Evolutionary conservation across 257 asterid genomes (phyloP).

Genomic region (Solanum habrochaites): DNA sequence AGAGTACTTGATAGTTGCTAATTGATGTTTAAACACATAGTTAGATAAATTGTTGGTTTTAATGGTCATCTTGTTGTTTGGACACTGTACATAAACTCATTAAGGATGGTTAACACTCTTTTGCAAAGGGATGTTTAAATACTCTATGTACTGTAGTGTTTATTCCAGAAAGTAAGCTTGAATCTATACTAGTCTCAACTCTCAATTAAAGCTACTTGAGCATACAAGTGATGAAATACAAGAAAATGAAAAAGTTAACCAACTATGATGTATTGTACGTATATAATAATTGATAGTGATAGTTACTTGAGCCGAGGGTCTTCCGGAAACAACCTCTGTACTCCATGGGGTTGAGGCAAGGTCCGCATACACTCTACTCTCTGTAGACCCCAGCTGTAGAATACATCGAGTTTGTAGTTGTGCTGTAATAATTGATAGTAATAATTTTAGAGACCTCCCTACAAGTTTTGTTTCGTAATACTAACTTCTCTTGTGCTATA

Average conservation of each 20-base stretch:
- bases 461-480: neutral
- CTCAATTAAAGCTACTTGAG: neutral
- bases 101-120: neutral
- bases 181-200: neutral
- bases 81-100: neutral
- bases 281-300: neutral
- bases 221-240: neutral
- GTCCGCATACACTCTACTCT: neutral
- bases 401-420: neutral
- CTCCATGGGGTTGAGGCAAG: neutral
- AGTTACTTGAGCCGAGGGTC: neutral
- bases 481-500: neutral
- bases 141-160: neutral
- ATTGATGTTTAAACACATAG: neutral
- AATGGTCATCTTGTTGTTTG: neutral
- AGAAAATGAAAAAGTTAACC: neutral
- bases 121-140: neutral
- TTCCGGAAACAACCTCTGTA: neutral
- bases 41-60: neutral
- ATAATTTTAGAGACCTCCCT: neutral
- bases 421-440: neutral
- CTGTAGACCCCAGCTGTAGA: neutral
- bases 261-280: too few relatives aligned
- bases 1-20: neutral
- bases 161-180: neutral